Percentiles rank a stretch among this genome's conserved stretches.
Evolutionary conservation across 1,139 yeast genomes (phyloP).

Genomic region (Eremothecium sinecaudum): DNA sequence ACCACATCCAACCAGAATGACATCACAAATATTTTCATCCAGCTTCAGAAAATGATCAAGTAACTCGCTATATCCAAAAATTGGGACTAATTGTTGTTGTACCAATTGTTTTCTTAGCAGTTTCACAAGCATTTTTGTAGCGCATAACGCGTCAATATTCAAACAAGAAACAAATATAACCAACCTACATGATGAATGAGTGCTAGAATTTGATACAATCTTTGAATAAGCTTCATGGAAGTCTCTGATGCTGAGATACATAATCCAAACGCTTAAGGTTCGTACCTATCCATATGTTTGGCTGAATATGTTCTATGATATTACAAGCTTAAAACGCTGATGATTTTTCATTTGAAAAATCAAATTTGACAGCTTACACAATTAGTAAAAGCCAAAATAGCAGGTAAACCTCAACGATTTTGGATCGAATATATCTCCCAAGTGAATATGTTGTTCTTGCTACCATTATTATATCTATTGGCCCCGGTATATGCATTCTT

Average conservation of each 20-base stretch:
- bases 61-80: slow-evolving; percentile 85
- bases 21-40: slow-evolving; percentile 70
- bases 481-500: slow-evolving; percentile 8
- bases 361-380: too few relatives aligned
- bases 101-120: slow-evolving; percentile 72
- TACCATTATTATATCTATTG: neutral
- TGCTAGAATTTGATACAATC: slow-evolving; percentile 52
- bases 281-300: too few relatives aligned
- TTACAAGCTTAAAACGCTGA: too few relatives aligned
- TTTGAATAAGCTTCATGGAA: slow-evolving; percentile 52
- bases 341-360: too few relatives aligned
- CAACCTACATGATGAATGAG: slow-evolving; percentile 84
- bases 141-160: slow-evolving; percentile 87
- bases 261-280: slow-evolving; percentile 25
- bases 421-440: too few relatives aligned
- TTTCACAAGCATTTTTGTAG: slow-evolving; percentile 65
- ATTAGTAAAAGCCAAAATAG: too few relatives aligned
- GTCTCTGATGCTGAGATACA: slow-evolving; percentile 58
- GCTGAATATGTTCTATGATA: too few relatives aligned
- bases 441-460: neutral
- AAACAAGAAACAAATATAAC: slow-evolving; percentile 85
- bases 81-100: slow-evolving; percentile 83
- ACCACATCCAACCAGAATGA: slow-evolving; percentile 87
- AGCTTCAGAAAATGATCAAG: slow-evolving; percentile 51
- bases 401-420: too few relatives aligned